phyloP scores from a whole-genome alignment of 78 protist species.

The Dictyostelium intermedium region DNA sequence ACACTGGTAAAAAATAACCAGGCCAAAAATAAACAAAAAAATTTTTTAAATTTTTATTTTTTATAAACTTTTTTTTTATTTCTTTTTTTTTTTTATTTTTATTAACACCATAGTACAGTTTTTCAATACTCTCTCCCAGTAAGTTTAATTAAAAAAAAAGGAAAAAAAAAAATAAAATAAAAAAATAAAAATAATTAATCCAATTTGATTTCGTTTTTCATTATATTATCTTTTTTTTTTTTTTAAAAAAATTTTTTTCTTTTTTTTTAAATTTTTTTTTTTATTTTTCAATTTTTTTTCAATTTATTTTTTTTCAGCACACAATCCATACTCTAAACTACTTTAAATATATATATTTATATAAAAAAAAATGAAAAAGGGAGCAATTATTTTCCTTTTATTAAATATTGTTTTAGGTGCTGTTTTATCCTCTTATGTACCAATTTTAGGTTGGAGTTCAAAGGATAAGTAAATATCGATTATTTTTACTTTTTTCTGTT shows the following conservation, averaged over 20 bases:
- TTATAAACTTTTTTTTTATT: too few relatives aligned
- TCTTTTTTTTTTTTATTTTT: too few relatives aligned
- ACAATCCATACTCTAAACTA: neutral
- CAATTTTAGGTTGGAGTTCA: constrained; percentile 67
- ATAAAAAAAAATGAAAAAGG: neutral
- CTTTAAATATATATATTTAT: neutral
- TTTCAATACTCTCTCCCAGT: too few relatives aligned
- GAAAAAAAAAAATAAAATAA: too few relatives aligned
- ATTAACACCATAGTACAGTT: too few relatives aligned
- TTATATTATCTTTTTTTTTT: neutral
- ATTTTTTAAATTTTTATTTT: too few relatives aligned
- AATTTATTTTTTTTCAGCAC: neutral
- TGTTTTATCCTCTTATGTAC: constrained; percentile 23
- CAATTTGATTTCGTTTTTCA: too few relatives aligned
- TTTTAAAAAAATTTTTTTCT: neutral
- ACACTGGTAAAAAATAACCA: neutral
- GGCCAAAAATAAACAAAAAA: neutral
- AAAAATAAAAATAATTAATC: too few relatives aligned
- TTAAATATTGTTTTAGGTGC: constrained; percentile 16
- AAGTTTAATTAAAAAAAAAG: too few relatives aligned
- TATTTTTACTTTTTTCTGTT: neutral
- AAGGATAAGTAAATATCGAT: neutral
- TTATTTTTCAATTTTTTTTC: neutral
- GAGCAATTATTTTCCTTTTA: neutral
- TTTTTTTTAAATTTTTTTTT: neutral